A percentile compares a stretch with the other conserved stretches of the same genome.
phyloP scores from a whole-genome alignment of 1,284 basidiomycete species.

The Papiliotrema fonsecae region DNA sequence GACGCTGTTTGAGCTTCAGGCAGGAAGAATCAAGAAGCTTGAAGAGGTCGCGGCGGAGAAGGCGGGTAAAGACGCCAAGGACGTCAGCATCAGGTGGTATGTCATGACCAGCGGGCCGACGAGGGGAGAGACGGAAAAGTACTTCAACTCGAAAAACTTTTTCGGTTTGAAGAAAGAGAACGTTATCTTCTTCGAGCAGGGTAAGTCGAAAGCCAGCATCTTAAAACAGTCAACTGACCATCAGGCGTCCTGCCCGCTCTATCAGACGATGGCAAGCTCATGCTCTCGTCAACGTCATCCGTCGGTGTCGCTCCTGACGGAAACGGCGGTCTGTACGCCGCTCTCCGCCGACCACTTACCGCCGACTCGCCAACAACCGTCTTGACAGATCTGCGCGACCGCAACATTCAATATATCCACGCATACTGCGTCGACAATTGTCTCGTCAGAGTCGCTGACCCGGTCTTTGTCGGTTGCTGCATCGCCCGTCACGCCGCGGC shows the following conservation, averaged over 20 bases:
- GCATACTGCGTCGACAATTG: constrained; percentile 99
- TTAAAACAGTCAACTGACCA: neutral
- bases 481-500: constrained; percentile 79
- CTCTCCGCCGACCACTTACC: constrained; percentile 72
- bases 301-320: constrained; percentile 95
- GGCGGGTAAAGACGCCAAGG: constrained; percentile 54
- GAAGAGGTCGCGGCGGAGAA: constrained; percentile 66
- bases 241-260: constrained; percentile 92
- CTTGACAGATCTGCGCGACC: constrained; percentile 71
- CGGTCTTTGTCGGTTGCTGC: constrained; percentile 91
- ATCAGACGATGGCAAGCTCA: constrained; percentile 86
- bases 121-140: constrained; percentile 75
- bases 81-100: constrained; percentile 82
- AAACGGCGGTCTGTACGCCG: constrained; percentile 95
- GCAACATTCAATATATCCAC: constrained; percentile 84
- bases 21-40: constrained; percentile 82
- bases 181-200: constrained; percentile 96
- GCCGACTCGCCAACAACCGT: constrained; percentile 61
- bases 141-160: constrained; percentile 71
- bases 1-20: constrained; percentile 93
- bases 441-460: constrained; percentile 94
- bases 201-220: constrained; percentile 51
- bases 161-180: constrained; percentile 80
- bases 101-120: constrained; percentile 99
- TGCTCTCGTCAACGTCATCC: constrained; percentile 71